Evolutionary conservation across 352 stramenopile species (phyloP).

Genomic region (Phytophthora kernoviae): DNA sequence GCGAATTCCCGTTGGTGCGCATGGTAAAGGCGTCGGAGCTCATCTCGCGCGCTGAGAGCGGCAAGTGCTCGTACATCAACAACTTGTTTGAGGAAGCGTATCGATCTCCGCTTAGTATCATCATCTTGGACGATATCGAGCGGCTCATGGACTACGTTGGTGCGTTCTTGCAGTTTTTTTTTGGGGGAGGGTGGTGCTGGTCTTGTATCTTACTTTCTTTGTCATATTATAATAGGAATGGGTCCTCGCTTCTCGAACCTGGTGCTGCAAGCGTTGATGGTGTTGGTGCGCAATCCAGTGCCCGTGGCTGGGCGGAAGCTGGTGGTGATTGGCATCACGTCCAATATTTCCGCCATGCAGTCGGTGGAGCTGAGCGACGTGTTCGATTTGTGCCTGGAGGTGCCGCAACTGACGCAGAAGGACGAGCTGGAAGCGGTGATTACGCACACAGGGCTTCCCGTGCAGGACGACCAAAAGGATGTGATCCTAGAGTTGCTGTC

Average conservation of each 20-base stretch:
- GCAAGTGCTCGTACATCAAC: constrained; percentile 95
- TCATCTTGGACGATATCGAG: constrained; percentile 99
- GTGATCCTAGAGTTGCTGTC: constrained; percentile 74
- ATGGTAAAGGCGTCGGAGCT: constrained; percentile 98
- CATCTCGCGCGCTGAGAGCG: constrained; percentile 94
- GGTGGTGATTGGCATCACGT: constrained; percentile 96
- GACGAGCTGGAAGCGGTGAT: constrained; percentile 90
- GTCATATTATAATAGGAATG: constrained; percentile 58
- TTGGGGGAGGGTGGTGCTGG: background rate
- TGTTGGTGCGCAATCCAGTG: constrained; percentile 98
- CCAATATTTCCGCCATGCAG: constrained; percentile 91
- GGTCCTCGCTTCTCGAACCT: constrained; percentile 98
- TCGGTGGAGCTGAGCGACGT: constrained; percentile 93
- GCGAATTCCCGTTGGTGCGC: constrained; percentile 97
- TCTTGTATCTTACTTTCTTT: constrained; percentile 5
- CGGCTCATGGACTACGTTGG: constrained; percentile 97
- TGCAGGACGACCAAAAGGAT: constrained; percentile 67
- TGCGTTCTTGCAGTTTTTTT: constrained; percentile 30
- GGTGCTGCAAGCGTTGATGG: constrained; percentile 98
- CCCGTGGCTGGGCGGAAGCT: constrained; percentile 94
- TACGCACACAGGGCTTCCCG: constrained; percentile 79
- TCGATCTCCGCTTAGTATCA: constrained; percentile 97
- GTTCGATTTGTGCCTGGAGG: constrained; percentile 94
- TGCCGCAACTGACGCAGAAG: constrained; percentile 91
- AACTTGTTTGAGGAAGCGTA: constrained; percentile 98